These are phyloP conservation scores for Ustilago bromivora DNA, from an alignment of 1,284 basidiomycete genomes.

Conservation along the genomic window DNA sequence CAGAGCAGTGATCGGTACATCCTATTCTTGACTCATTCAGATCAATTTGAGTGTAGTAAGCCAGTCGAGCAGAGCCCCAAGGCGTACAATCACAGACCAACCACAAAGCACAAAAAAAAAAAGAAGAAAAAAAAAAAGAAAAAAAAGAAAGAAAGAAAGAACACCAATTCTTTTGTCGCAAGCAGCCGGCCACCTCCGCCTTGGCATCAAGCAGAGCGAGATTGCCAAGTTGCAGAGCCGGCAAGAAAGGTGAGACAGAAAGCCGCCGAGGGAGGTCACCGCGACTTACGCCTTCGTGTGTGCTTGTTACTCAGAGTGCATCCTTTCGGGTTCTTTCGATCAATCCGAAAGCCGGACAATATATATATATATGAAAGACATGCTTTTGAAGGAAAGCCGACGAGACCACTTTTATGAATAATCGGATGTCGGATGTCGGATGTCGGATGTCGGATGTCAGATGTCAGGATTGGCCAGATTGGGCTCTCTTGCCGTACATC, in stretches of 20 bases:
- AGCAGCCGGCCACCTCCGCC: no score
- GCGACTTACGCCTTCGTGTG: no score
- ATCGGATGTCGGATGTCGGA: not conserved
- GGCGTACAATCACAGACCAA: no score
- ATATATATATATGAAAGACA: no score
- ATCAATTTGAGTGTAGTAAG: not conserved
- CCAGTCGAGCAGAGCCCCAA: not conserved
- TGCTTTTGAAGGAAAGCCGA: no score
- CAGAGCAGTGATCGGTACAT: not conserved
- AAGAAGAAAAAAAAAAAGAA: fast-evolving
- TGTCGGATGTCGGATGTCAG: constrained; percentile 1
- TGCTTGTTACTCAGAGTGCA: no score
- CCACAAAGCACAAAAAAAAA: no score
- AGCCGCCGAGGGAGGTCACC: not conserved
- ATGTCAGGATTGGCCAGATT: not conserved
- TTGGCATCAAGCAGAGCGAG: not conserved
- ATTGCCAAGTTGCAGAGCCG: not conserved
- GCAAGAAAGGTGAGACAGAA: not conserved
- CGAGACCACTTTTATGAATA: no score
- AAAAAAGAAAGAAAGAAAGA: not conserved
- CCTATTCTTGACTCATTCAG: not conserved
- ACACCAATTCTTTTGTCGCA: not conserved
- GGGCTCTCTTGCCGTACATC: not conserved
- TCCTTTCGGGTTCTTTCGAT: not conserved
- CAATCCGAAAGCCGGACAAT: not conserved